Evolutionary conservation across 1,284 basidiomycete genomes (phyloP), one percentile per base, ranked within the genome.

Genomic region (Moesziomyces parantarcticus): DNA sequence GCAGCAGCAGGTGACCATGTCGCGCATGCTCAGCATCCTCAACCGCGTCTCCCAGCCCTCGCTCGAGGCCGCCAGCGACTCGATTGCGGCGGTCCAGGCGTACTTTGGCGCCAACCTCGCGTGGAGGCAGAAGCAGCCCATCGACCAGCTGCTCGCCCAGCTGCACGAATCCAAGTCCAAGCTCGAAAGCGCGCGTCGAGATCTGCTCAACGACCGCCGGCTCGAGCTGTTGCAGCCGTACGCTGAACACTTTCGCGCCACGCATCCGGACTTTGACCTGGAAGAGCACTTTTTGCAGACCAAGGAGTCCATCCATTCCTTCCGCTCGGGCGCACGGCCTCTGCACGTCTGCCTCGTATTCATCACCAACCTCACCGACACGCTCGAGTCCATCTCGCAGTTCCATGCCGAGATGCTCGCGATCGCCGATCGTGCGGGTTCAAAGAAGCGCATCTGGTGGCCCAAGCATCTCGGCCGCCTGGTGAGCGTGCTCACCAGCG

Each of bases 261-360:
- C 49, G 51, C 64, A 73, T 42, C 70, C 70, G 3, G 60, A 61
- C n/a, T 48, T 73, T 9, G 58, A 64, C 40, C 45, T 73, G 25
- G 23, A 47, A 21, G 43, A 63, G 25, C 57, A 73, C 50, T 73
- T 73, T n/a, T 34, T 73, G 50, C 57, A 60, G 21, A 68, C 70
- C 18, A 47, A 32, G 34, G 60, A 70, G 16, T 63, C 62, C 6
- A 49, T 62, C 42, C 54, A 45, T 7, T 45, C 54, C 1, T 77
- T 70, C 58, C 25, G 75, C 67, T 22, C 45, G 2, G 64, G 74
- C 25, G 88, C 62, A 77, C 87, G 54, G 72, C 84, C 86, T 21
- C 83, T 89, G 18, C 86, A 87, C 73, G 63, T 88, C 45, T 82
- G 86, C 39, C 87, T 87, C 72, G 86, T 87, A 11, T 88, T 87